Percentiles rank a stretch among this genome's conserved stretches.
These are phyloP conservation scores for Aspergillus campestris DNA, from an alignment of 495 filamentous ascomycete genomes.

Conservation along the genomic window DNA sequence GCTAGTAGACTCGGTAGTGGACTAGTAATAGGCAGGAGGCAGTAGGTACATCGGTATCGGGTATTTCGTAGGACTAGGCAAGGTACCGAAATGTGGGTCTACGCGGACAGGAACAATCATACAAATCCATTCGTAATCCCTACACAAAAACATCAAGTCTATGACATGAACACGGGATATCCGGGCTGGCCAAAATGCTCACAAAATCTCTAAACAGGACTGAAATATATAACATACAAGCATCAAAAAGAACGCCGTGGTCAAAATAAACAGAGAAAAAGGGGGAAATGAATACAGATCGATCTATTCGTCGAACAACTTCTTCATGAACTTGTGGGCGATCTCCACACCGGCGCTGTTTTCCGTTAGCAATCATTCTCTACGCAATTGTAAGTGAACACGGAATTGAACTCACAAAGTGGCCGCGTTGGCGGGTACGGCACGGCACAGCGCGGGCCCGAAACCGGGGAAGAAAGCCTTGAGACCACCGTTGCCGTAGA, in stretches of 20 bases:
- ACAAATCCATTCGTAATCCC: no score
- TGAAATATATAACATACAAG: slow-evolving; percentile 7
- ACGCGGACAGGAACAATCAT: no score
- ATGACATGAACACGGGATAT: not conserved
- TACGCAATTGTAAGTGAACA: not conserved
- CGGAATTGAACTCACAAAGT: slow-evolving; percentile 39
- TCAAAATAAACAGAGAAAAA: not conserved
- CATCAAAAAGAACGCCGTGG: not conserved
- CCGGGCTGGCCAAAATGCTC: not conserved
- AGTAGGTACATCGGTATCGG: no score
- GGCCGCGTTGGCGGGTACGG: slow-evolving; percentile 88
- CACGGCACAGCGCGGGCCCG: slow-evolving; percentile 83
- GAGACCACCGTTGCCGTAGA: slow-evolving; percentile 71
- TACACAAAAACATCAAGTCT: not conserved
- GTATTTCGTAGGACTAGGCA: no score
- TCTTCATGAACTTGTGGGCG: slow-evolving; percentile 75
- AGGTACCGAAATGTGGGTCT: no score
- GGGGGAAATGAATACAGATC: not conserved
- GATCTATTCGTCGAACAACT: slow-evolving; percentile 44
- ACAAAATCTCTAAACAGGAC: not conserved
- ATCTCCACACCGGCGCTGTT: slow-evolving; percentile 63
- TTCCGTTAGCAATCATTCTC: slow-evolving; percentile 15
- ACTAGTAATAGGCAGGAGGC: no score
- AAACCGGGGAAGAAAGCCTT: slow-evolving; percentile 98
- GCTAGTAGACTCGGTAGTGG: no score